phyloP scores from a whole-genome alignment of 768 basidiomycete species.

The Termitomyces sp. region DNA sequence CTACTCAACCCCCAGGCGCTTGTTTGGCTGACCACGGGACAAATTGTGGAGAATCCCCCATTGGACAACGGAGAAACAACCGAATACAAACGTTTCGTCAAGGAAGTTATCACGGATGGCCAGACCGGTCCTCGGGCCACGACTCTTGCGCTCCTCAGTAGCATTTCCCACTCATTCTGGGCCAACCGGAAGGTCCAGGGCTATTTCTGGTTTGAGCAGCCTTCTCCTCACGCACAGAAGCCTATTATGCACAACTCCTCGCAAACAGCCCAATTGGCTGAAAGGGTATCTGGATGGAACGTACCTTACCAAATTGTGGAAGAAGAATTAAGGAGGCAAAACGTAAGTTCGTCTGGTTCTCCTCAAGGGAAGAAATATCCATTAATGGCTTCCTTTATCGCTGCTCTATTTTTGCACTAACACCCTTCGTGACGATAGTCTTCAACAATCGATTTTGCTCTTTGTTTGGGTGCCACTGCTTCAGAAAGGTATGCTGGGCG shows the following conservation, averaged over 20 bases:
- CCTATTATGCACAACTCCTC: slow-evolving; percentile 64
- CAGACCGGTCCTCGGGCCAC: slow-evolving; percentile 92
- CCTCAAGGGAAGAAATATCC: slow-evolving; percentile 17
- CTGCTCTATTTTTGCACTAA: slow-evolving; percentile 6
- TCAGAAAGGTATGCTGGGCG: slow-evolving; percentile 74
- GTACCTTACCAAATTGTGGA: slow-evolving; percentile 82
- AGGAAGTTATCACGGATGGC: slow-evolving; percentile 94
- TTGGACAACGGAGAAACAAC: slow-evolving; percentile 93
- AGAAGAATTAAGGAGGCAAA: slow-evolving; percentile 92
- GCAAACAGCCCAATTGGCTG: slow-evolving; percentile 81
- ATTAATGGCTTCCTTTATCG: slow-evolving; percentile 18
- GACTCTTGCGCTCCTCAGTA: slow-evolving; percentile 81
- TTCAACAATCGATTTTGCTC: slow-evolving; percentile 92
- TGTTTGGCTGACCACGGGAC: slow-evolving; percentile 90
- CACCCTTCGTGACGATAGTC: slow-evolving; percentile 50
- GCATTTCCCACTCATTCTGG: slow-evolving; percentile 80
- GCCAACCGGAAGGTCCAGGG: slow-evolving; percentile 65
- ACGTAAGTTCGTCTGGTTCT: slow-evolving; percentile 51
- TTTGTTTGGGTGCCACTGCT: slow-evolving; percentile 89
- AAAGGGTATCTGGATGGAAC: slow-evolving; percentile 86
- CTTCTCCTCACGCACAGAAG: slow-evolving; percentile 48
- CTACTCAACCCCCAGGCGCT: slow-evolving; percentile 84
- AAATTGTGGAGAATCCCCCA: slow-evolving; percentile 80
- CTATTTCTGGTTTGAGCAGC: slow-evolving; percentile 70
- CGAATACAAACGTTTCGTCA: slow-evolving; percentile 92